Base-by-base conservation (phyloP, 148 eudicot genomes). In the Chenopodium quinoa region DNA sequence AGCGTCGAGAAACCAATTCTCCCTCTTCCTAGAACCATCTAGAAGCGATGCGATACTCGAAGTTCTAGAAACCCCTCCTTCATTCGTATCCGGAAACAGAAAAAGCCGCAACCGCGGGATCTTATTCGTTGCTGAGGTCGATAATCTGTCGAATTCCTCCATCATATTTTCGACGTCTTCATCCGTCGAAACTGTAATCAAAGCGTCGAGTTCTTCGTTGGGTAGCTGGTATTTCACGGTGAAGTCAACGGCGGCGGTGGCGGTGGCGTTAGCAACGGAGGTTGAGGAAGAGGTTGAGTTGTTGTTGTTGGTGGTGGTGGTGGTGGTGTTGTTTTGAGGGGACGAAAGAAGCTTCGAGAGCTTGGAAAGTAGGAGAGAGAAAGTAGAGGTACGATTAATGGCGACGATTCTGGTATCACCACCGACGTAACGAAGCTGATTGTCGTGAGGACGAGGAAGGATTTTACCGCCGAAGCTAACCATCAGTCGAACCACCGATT, bases 131-230 rank as follows among this genome's bases (percentile, higher is more conserved):
- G 56, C 22, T 0, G 75, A 22, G 8, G 46, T 1, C 6, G 58
- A 10, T 19, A 80, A 70, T 1, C 99, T 87, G 40, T 95, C 99
- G 67, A 90, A 92, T 74, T 95, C 99, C 0, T 95, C 99, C 90
- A 95, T 90, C 99, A 95, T 95, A 75, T 92, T 95, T 78, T 95
- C 99, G 7, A 95, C 83, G 77, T 95, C 99, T 73, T 95, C 99
- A 52, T 95, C 99, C 4, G 87, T 80, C 1, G 94, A 88, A 31
- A 93, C 88, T 11, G 99, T 93, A 77, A 95, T 93, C 31, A 95
- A 82, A 13, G 97, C 91, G 67, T 95, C 99, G 29, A 95, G 91
- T 76, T 95, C 99, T 77, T 95, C 99, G 81, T 88, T 92, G 0
- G 97, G 99, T 10, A 95, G 93, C 86, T 95, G 99, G 84, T 95